Evolutionary conservation across 2,329 filamentous ascomycete genomes (phyloP).

Genomic region (Boeremia lycopersici): DNA sequence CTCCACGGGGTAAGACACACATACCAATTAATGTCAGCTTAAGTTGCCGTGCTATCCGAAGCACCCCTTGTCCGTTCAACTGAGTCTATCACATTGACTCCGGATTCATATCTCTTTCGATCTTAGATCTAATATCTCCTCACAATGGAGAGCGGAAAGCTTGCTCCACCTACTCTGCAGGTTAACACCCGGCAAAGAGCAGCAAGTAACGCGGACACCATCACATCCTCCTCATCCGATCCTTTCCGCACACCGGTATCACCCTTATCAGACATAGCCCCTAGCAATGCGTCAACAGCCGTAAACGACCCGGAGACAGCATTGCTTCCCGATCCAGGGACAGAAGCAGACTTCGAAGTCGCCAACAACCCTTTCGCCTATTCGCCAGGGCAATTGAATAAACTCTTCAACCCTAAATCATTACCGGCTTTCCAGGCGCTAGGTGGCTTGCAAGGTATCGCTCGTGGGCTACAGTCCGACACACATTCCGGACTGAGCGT

Average conservation of each 20-base stretch:
- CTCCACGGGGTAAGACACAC: background rate
- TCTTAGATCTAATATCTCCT: background rate
- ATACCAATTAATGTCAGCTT: background rate
- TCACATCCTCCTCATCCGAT: slow-evolving; percentile 32
- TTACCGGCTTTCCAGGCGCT: slow-evolving; percentile 57
- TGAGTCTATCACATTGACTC: slow-evolving; percentile 2
- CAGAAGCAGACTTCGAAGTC: slow-evolving; percentile 33
- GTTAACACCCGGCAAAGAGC: slow-evolving; percentile 35
- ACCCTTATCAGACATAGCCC: slow-evolving; percentile 18
- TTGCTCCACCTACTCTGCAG: slow-evolving; percentile 35
- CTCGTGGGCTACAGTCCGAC: slow-evolving; percentile 58
- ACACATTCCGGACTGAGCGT: slow-evolving; percentile 55
- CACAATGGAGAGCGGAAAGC: slow-evolving; percentile 31
- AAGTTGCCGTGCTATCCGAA: background rate
- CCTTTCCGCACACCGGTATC: slow-evolving; percentile 31
- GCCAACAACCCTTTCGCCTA: slow-evolving; percentile 60
- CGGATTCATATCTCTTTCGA: background rate
- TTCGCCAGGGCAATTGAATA: slow-evolving; percentile 60
- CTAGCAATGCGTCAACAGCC: slow-evolving; percentile 33
- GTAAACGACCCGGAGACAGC: slow-evolving; percentile 39
- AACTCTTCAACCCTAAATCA: slow-evolving; percentile 59
- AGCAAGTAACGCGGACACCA: slow-evolving; percentile 32
- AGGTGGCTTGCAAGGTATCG: slow-evolving; percentile 61
- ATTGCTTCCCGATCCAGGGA: slow-evolving; percentile 35
- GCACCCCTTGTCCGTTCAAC: background rate